Evolutionary conservation across 768 basidiomycete species (phyloP).

Genomic region (Mycena vulgaris): DNA sequence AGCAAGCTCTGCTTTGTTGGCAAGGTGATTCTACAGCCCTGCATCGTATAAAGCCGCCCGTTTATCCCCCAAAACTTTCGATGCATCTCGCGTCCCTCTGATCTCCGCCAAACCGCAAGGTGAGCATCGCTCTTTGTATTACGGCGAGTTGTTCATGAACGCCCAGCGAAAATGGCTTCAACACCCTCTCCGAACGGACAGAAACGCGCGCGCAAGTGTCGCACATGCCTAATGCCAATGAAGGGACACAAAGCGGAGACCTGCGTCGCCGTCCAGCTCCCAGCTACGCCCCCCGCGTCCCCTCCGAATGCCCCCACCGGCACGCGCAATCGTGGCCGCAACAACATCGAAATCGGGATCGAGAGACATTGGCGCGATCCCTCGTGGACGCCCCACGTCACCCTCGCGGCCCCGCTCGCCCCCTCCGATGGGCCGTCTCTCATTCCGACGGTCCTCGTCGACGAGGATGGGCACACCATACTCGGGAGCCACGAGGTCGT

Average conservation of each 20-base stretch:
- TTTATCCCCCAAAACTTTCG: not conserved
- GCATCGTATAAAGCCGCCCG: constrained; percentile 8
- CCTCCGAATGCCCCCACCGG: constrained; percentile 20
- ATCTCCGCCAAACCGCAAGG: not conserved
- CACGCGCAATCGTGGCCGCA: constrained; percentile 9
- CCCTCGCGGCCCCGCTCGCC: not conserved
- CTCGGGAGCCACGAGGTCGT: constrained; percentile 19
- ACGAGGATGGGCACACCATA: constrained; percentile 38
- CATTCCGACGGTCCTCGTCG: constrained; percentile 36
- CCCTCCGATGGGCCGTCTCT: constrained; percentile 24
- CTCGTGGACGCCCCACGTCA: constrained; percentile 14
- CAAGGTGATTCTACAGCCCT: constrained; percentile 9
- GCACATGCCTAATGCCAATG: constrained; percentile 35
- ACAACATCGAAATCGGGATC: constrained; percentile 16
- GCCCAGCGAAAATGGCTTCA: constrained; percentile 21
- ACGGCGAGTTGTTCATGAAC: not conserved
- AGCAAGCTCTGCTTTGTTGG: constrained; percentile 2
- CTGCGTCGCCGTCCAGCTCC: constrained; percentile 21
- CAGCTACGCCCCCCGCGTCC: constrained; percentile 30
- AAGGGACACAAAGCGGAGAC: constrained; percentile 34
- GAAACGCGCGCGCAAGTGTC: constrained; percentile 26
- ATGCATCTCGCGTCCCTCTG: not conserved
- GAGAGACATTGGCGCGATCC: constrained; percentile 35
- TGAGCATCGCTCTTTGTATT: not conserved
- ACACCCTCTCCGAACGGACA: constrained; percentile 6